A percentile compares a stretch with the other conserved stretches of the same genome.
Evolutionary conservation across 176 grass and related monocot species (phyloP).

Genomic region (Poa pratensis): DNA sequence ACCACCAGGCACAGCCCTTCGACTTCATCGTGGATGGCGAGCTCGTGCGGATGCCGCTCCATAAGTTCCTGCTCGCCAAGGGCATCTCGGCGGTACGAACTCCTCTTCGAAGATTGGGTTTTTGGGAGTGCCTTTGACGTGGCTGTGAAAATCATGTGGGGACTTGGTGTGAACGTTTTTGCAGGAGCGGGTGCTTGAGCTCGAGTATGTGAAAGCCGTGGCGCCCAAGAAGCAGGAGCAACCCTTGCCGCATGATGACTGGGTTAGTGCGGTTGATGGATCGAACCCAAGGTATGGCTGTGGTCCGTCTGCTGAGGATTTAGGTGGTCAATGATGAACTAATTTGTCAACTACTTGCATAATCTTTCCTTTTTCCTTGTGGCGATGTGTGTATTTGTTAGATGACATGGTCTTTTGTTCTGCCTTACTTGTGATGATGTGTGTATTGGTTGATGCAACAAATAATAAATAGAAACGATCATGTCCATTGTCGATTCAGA

Average conservation of each 20-base stretch:
- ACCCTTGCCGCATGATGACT: slow-evolving; percentile 88
- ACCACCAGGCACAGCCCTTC: slow-evolving; percentile 78
- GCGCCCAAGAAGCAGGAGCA: slow-evolving; percentile 77
- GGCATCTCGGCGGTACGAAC: slow-evolving; percentile 81
- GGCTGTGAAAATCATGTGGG: background rate
- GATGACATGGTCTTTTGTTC: background rate
- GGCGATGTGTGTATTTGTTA: background rate
- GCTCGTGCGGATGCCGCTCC: slow-evolving; percentile 79
- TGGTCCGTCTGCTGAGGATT: background rate
- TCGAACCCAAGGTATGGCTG: slow-evolving; percentile 68
- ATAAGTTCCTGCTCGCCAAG: slow-evolving; percentile 81
- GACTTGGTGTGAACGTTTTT: slow-evolving; percentile 28
- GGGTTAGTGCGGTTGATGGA: slow-evolving; percentile 91
- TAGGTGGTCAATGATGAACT: background rate
- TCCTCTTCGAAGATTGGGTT: background rate
- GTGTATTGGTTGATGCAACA: background rate
- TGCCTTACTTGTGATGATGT: background rate
- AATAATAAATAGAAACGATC: background rate
- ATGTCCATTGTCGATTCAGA: background rate
- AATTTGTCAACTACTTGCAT: background rate
- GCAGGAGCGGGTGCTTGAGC: slow-evolving; percentile 93
- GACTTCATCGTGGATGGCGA: slow-evolving; percentile 88
- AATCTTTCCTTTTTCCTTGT: background rate
- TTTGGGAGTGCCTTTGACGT: background rate
- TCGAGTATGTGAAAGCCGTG: slow-evolving; percentile 84